Evolutionary conservation across 768 basidiomycete genomes (phyloP), one percentile per base, ranked within the genome.

Genomic region (Hypholoma fasciculare): DNA sequence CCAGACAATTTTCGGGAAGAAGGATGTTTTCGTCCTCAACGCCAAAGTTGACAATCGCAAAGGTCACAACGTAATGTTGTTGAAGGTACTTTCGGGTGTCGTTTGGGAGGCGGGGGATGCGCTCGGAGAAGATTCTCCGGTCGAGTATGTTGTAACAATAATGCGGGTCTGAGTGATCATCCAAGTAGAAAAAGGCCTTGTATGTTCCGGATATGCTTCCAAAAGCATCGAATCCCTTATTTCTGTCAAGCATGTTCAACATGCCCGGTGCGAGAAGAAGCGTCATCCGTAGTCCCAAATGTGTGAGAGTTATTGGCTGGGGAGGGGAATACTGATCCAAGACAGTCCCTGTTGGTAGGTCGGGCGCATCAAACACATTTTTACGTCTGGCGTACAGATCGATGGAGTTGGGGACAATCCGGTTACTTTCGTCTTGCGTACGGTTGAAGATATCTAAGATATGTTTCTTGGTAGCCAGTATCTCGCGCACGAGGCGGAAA

Each of bases 381-480:
- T 42, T 42, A 7, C 40, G 40, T 12, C 5, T 42, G 13, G 40
- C 11, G 23, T 27, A 49, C 7, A 49, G 48, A 30, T 49, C 27
- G 12, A 30, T 7, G 27, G 48, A 49, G 7, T 11, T 14, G 16
- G 48, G 48, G n/a, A 49, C 14, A 16, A 49, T 17, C 12, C 12
- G 19, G 16, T 30, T 17, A n/a, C 26, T 7, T 16, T 5, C 7
- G 17, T 30, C 52, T 12, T 43, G 26, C 1, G 12, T 27, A 26
- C 53, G 43, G 13, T 54, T 54, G 40, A 54, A 54, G 23, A 54
- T 20, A 36, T 54, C 53, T 4, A 43, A 20, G 12, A 54, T 30
- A 23, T 54, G 3, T 14, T 54, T 44, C 26, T 42, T 54, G 14
- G 42, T 44, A 17, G 27, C 19, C 42, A 54, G 43, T 13, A 54